Evolutionary conservation across 768 basidiomycete genomes (phyloP).

Genomic region (Crepidotus variabilis): DNA sequence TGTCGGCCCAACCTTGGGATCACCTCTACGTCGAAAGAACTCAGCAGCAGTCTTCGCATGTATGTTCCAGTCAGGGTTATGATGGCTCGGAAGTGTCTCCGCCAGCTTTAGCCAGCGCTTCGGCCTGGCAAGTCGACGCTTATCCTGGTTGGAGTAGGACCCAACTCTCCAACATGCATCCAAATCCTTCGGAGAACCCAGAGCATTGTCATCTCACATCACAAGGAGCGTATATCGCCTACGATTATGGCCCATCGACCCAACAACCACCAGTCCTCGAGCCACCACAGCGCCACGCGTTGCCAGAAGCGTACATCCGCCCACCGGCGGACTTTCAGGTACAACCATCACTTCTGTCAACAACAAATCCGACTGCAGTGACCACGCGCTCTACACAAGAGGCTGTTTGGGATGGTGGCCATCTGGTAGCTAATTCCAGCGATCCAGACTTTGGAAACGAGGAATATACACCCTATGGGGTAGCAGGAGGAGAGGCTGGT

Average conservation of each 20-base stretch:
- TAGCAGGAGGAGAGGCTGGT: background rate
- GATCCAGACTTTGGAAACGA: background rate
- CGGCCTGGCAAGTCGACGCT: background rate
- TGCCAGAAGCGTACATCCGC: background rate
- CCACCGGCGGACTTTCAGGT: background rate
- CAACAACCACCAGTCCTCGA: background rate
- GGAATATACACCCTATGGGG: background rate
- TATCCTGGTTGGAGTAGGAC: background rate
- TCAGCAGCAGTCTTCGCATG: background rate
- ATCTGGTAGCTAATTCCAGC: background rate
- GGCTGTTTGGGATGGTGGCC: background rate
- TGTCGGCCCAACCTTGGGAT: background rate
- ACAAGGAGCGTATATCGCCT: background rate
- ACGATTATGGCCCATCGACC: background rate
- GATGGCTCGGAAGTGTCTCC: background rate
- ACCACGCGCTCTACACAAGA: background rate
- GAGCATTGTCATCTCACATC: background rate
- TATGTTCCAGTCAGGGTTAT: background rate
- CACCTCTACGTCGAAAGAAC: background rate
- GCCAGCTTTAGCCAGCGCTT: background rate
- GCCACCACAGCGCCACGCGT: background rate
- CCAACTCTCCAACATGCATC: background rate
- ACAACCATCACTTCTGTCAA: too few relatives aligned
- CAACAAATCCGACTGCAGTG: too few relatives aligned
- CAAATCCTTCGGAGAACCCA: background rate